Evolutionary conservation across 2,329 filamentous ascomycete species (phyloP).

Genomic region (Decorospora gaudefroyi): DNA sequence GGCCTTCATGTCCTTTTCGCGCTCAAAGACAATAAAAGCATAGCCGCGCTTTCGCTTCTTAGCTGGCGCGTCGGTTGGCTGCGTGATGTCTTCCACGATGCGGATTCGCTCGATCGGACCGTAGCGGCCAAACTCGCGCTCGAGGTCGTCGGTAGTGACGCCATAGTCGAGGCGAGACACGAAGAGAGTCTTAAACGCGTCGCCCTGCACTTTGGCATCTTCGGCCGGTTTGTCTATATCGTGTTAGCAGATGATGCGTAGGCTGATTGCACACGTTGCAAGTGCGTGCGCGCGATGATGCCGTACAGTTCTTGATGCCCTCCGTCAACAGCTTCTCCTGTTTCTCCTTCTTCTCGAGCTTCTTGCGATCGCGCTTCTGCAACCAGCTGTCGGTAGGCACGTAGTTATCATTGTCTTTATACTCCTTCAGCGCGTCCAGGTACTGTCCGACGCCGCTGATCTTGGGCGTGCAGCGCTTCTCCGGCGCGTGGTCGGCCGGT

Average conservation of each 20-base stretch:
- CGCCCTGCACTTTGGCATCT: conserved; percentile 86
- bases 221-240: conserved; percentile 74
- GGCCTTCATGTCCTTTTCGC: conserved; percentile 99
- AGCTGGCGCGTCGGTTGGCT: conserved; percentile 62
- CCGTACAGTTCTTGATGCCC: conserved; percentile 66
- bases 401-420: conserved; percentile 77
- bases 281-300: conserved; percentile 6
- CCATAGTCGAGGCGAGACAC: conserved; percentile 89
- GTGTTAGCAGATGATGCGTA: conserved; percentile 20
- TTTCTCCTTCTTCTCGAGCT: conserved; percentile 74
- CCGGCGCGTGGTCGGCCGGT: conserved; percentile 78
- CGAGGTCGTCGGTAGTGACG: conserved; percentile 83
- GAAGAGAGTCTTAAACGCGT: conserved; percentile 94
- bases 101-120: conserved; percentile 94
- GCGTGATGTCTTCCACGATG: conserved; percentile 77
- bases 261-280: not conserved
- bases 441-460: conserved; percentile 76
- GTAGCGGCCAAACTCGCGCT: conserved; percentile 90
- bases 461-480: conserved; percentile 74
- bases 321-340: conserved; percentile 68
- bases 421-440: conserved; percentile 72
- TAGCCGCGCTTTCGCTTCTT: conserved; percentile 81
- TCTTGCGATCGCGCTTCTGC: conserved; percentile 81
- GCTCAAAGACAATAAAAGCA: conserved; percentile 95
- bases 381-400: conserved; percentile 90